Percentiles rank a stretch among this genome's conserved stretches.
Conservation (phyloP, 202 grass and related monocot species). For the Dendrocalamus latiflorus region DNA sequence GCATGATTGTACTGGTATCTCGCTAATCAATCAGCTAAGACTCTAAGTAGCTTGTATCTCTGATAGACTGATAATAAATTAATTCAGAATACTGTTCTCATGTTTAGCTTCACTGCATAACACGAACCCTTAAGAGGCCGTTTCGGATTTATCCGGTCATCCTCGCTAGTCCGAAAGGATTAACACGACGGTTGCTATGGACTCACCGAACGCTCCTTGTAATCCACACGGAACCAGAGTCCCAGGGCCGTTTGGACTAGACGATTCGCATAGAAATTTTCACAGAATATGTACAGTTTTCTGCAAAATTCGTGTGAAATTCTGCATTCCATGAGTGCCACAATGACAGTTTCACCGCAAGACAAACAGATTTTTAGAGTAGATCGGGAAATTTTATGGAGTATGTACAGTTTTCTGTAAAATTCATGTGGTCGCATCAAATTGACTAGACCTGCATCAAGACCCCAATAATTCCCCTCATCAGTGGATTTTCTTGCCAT, state of each 20-base stretch:
- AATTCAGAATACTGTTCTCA: not conserved
- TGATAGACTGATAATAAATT: not conserved
- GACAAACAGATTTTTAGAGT: not conserved
- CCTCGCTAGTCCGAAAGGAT: not conserved
- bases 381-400: not conserved
- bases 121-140: not conserved
- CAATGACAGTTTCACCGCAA: not conserved
- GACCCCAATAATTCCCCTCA: constrained; percentile 23
- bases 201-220: too few species aligned
- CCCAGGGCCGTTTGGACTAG: too few species aligned
- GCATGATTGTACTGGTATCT: not conserved
- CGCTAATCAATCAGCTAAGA: not conserved
- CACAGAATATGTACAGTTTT: not conserved
- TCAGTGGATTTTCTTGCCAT: constrained; percentile 24
- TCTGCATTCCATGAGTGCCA: not conserved
- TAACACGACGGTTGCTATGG: not conserved
- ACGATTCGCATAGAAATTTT: not conserved
- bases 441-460: not conserved
- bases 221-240: too few species aligned
- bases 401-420: too few species aligned
- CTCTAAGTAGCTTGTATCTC: too few species aligned
- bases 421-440: not conserved
- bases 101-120: not conserved
- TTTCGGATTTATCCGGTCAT: not conserved
- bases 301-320: not conserved